These are phyloP conservation scores for Ceratorhiza oryzae-sativae DNA, from an alignment of 1,284 basidiomycete species.

Conservation along the genomic window DNA sequence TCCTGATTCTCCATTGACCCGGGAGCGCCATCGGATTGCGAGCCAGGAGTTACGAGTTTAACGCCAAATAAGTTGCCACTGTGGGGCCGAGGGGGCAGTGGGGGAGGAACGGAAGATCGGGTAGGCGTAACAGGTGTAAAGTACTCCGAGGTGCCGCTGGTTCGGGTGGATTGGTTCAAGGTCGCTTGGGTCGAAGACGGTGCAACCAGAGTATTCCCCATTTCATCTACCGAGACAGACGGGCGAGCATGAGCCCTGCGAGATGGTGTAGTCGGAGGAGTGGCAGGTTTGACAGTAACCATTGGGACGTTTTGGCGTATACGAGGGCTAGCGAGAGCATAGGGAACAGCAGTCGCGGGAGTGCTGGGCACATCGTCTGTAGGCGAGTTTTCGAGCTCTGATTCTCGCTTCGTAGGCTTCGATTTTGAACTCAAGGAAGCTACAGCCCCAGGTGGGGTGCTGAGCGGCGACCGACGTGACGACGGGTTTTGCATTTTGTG, in stretches of 20 bases:
- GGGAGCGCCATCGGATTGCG: not conserved
- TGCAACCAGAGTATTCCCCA: not conserved
- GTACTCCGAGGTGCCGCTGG: slow-evolving; percentile 16
- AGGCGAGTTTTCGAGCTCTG: not conserved
- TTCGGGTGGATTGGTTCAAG: not conserved
- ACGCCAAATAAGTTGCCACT: not conserved
- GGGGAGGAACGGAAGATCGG: slow-evolving; percentile 4
- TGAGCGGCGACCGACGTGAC: slow-evolving; percentile 13
- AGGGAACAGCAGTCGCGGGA: not conserved
- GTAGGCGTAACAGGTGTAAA: slow-evolving; percentile 26
- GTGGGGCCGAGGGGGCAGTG: slow-evolving; percentile 18
- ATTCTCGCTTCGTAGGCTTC: not conserved
- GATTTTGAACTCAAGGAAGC: not conserved
- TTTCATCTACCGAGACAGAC: not conserved
- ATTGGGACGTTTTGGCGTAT: slow-evolving; percentile 1
- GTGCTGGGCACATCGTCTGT: not conserved
- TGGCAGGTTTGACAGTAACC: slow-evolving; percentile 18
- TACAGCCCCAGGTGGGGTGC: slow-evolving; percentile 26
- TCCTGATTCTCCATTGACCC: too few relatives aligned
- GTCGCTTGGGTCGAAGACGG: not conserved
- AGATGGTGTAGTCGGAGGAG: slow-evolving; percentile 12
- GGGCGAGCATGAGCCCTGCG: not conserved
- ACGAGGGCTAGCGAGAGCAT: slow-evolving; percentile 25
- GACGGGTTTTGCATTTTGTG: slow-evolving; percentile 48
- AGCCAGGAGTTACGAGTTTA: not conserved